phyloP scores from a whole-genome alignment of 129 eudicot species.

The Artemisia annua region DNA sequence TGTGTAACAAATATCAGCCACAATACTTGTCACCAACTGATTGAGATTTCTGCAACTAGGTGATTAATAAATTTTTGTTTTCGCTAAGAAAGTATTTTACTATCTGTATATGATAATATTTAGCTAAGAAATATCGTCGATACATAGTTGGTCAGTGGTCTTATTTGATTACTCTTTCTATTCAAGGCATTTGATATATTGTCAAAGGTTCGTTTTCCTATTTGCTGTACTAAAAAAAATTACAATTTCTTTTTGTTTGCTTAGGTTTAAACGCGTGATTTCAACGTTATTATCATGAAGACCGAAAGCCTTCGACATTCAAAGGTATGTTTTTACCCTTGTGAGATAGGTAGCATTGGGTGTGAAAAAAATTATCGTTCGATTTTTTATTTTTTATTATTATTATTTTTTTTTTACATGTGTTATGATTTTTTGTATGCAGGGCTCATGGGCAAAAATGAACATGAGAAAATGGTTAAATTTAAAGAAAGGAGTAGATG shows the following conservation, averaged over 20 bases:
- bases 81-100: background rate
- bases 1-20: conserved; percentile 19
- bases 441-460: conserved; percentile 75
- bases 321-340: conserved; percentile 38
- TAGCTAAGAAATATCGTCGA: conserved; percentile 9
- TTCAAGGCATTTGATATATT: too few species aligned
- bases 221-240: background rate
- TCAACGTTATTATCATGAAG: conserved; percentile 40
- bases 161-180: too few species aligned
- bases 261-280: conserved; percentile 25
- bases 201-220: background rate
- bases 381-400: too few species aligned
- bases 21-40: conserved; percentile 26
- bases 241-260: background rate
- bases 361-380: too few species aligned
- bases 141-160: too few species aligned
- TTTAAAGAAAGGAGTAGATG: conserved; percentile 47
- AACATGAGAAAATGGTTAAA: conserved; percentile 72
- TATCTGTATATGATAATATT: background rate
- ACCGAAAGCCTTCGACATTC: conserved; percentile 37
- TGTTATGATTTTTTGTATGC: background rate
- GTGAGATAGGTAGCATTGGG: background rate
- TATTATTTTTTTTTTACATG: too few species aligned
- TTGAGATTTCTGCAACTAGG: conserved; percentile 23
- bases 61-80: background rate